Evolutionary conservation across 768 basidiomycete genomes (phyloP).

Genomic region (Tylopilus sp.): DNA sequence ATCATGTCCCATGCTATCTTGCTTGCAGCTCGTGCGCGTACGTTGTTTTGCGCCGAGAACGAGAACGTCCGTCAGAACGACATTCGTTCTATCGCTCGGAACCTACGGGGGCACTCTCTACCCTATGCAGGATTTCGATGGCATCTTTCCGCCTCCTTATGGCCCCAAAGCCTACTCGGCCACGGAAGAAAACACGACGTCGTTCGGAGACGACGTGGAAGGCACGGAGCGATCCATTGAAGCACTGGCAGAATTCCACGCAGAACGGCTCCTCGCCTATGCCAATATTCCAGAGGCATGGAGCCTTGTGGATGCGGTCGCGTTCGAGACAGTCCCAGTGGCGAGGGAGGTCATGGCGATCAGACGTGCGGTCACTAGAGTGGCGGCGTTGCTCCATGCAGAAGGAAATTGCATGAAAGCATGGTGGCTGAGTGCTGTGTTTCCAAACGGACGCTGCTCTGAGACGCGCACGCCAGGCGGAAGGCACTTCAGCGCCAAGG

Average conservation of each 20-base stretch:
- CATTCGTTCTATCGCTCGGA: constrained; percentile 63
- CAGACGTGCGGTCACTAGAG: constrained; percentile 49
- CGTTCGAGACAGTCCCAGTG: constrained; percentile 79
- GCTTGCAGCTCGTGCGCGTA: constrained; percentile 48
- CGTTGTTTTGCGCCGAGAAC: constrained; percentile 31
- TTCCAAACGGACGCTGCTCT: constrained; percentile 48
- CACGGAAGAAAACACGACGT: constrained; percentile 38
- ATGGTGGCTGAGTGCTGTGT: constrained; percentile 76
- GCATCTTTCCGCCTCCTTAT: constrained; percentile 72
- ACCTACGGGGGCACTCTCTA: constrained; percentile 67
- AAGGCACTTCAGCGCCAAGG: constrained; percentile 28
- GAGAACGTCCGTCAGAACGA: constrained; percentile 12
- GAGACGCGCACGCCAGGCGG: constrained; percentile 33
- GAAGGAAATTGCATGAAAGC: constrained; percentile 41
- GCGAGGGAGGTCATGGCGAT: constrained; percentile 63
- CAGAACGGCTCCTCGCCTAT: constrained; percentile 55
- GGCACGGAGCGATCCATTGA: constrained; percentile 40
- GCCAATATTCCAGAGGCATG: constrained; percentile 48
- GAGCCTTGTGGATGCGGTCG: constrained; percentile 56
- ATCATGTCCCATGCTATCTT: constrained; percentile 53
- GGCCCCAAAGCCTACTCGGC: constrained; percentile 50
- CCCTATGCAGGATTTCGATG: constrained; percentile 71
- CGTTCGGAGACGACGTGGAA: constrained; percentile 36
- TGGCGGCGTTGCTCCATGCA: constrained; percentile 28
- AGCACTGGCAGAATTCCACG: constrained; percentile 60